Evolutionary conservation across 164 flowering plant genomes (phyloP).

Genomic region (Dillenia suffruticosa): DNA sequence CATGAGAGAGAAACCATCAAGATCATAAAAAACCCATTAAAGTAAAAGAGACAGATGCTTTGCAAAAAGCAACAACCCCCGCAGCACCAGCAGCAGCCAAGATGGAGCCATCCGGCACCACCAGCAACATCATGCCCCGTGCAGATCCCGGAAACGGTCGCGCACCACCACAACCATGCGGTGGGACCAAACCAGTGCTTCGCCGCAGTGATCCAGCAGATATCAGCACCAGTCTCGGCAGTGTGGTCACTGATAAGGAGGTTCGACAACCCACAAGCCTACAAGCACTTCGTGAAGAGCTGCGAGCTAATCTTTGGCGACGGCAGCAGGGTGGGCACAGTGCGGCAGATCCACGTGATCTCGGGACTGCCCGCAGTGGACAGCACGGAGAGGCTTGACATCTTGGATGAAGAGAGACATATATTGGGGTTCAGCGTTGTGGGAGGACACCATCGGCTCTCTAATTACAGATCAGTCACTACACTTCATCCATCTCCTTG

Average conservation of each 20-base stretch:
- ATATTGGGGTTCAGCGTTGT: constrained; percentile 77
- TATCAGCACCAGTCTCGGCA: constrained; percentile 57
- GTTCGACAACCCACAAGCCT: constrained; percentile 79
- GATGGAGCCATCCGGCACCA: neutral
- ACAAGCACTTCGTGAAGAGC: constrained; percentile 75
- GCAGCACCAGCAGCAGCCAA: constrained; percentile 9
- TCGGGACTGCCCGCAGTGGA: constrained; percentile 74
- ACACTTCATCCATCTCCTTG: constrained; percentile 47
- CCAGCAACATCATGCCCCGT: neutral
- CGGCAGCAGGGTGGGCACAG: constrained; percentile 54
- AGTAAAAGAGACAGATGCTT: no score
- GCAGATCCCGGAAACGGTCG: constrained; percentile 44
- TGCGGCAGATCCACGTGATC: constrained; percentile 63
- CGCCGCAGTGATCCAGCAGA: constrained; percentile 60
- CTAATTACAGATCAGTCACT: constrained; percentile 72
- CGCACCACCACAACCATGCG: constrained; percentile 42
- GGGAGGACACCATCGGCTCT: constrained; percentile 77
- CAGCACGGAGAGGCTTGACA: constrained; percentile 76
- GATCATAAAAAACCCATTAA: no score
- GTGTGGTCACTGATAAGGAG: constrained; percentile 88
- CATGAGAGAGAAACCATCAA: no score
- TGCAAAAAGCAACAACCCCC: constrained; percentile 4
- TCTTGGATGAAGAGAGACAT: constrained; percentile 77
- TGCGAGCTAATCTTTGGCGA: constrained; percentile 61
- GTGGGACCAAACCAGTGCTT: constrained; percentile 68